Evolutionary conservation across 495 filamentous ascomycete species (phyloP).

Genomic region (Aspergillus saccharolyticus): DNA sequence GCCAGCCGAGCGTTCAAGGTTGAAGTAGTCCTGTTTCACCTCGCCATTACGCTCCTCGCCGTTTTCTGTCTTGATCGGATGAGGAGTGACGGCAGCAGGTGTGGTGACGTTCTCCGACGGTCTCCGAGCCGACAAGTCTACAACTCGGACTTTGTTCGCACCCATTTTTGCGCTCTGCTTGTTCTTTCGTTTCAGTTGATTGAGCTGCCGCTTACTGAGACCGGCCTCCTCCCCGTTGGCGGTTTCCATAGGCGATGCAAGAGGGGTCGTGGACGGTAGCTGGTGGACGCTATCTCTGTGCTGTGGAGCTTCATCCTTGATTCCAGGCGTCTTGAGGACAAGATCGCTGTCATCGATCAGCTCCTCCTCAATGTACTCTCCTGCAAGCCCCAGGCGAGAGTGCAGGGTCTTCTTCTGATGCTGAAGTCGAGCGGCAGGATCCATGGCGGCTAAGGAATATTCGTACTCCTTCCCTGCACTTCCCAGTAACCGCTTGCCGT

Average conservation of each 20-base stretch:
- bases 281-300: slow-evolving; percentile 43
- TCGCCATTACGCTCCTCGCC: slow-evolving; percentile 50
- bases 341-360: slow-evolving; percentile 62
- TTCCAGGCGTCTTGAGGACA: slow-evolving; percentile 43
- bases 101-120: slow-evolving; percentile 61
- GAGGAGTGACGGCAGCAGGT: slow-evolving; percentile 59
- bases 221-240: slow-evolving; percentile 59
- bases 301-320: slow-evolving; percentile 41
- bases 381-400: slow-evolving; percentile 75
- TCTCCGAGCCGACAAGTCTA: slow-evolving; percentile 72
- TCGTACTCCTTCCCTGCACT: slow-evolving; percentile 80
- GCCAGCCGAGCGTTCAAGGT: slow-evolving; percentile 64
- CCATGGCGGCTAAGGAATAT: slow-evolving; percentile 72
- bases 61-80: slow-evolving; percentile 62
- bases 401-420: slow-evolving; percentile 86
- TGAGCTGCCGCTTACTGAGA: slow-evolving; percentile 86
- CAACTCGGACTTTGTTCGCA: slow-evolving; percentile 82
- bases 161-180: slow-evolving; percentile 80
- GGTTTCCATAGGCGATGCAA: slow-evolving; percentile 48
- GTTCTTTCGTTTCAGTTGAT: slow-evolving; percentile 86
- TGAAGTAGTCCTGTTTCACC: slow-evolving; percentile 71
- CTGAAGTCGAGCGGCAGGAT: slow-evolving; percentile 71
- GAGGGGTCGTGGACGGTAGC: slow-evolving; percentile 33
- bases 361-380: slow-evolving; percentile 81
- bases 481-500: slow-evolving; percentile 75